phyloP scores from a whole-genome alignment of 2,329 filamentous ascomycete genomes.

The Claviceps sp. region DNA sequence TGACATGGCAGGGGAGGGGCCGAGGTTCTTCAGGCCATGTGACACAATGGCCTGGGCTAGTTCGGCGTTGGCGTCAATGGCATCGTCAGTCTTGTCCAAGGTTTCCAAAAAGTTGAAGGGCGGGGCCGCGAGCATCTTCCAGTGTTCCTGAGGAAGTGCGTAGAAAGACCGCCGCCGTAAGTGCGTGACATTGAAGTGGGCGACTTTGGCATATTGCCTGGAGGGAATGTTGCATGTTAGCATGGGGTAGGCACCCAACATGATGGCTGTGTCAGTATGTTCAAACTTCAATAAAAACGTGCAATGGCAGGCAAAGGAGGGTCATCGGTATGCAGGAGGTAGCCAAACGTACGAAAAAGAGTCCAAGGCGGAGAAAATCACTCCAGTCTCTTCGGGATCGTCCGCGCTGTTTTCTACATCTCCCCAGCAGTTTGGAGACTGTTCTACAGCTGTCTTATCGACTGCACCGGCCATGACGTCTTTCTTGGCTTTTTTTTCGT shows the following conservation, averaged over 20 bases:
- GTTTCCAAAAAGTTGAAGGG: slow-evolving; percentile 76
- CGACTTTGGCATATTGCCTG: slow-evolving; percentile 72
- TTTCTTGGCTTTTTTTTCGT: neutral
- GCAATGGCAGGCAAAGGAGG: too few species aligned
- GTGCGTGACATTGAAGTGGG: slow-evolving; percentile 86
- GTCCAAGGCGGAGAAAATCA: slow-evolving; percentile 71
- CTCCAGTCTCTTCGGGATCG: slow-evolving; percentile 68
- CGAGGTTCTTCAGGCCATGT: slow-evolving; percentile 56
- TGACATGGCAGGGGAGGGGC: slow-evolving; percentile 25
- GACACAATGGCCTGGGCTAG: slow-evolving; percentile 67
- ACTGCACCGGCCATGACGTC: slow-evolving; percentile 1
- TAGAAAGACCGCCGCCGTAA: slow-evolving; percentile 87
- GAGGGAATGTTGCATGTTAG: neutral
- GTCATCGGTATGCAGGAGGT: too few species aligned
- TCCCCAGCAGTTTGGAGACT: slow-evolving; percentile 34
- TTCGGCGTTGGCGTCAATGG: slow-evolving; percentile 78
- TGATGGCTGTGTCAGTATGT: neutral
- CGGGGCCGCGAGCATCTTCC: slow-evolving; percentile 64
- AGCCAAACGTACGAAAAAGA: slow-evolving; percentile 63
- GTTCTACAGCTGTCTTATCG: neutral
- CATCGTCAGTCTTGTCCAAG: slow-evolving; percentile 66
- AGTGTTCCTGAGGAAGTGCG: slow-evolving; percentile 70
- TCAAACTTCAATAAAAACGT: too few species aligned
- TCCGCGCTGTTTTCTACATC: slow-evolving; percentile 51
- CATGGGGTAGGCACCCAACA: neutral